Evolutionary conservation across 1,284 basidiomycete species (phyloP), one percentile per base, ranked within the genome.

Genomic region (Peniophora sp.): DNA sequence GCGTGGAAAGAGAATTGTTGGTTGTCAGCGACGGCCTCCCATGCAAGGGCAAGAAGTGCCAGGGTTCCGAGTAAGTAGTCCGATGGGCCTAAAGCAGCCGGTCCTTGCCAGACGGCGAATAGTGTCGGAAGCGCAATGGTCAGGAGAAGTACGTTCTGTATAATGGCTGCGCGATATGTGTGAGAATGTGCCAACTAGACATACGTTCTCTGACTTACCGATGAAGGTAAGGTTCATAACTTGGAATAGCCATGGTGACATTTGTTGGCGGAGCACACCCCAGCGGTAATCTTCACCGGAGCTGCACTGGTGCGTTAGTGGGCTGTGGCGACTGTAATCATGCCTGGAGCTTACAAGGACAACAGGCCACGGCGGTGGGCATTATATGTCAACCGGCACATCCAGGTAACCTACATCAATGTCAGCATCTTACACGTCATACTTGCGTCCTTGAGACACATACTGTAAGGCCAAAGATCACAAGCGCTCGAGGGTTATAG

Each of bases 201-300:
- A 35, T 19, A 48, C 19, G 35, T 3, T 34, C 3, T 6, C 44
- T 20, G 12, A 58, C 70, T 25, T 58, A 80, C 83, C 77, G 52
- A 97, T 87, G 68, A 95, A 96, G 22, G 78, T 74, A 32, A 97
- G 64, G 66, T 95, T 94, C 51, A 86, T 63, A 34, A 96, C 56
- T 56, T 91, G 84, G 75, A 94, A 97, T 16, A 87, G 63, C 72
- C 77, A 80, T 2, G 71, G 56, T 2, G 85, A 82, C 20, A 97
- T 64, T 50, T 83, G 74, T 48, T 72, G 65, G 36, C 92, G 81
- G 12, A 97, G 73, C 47, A 92, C 69, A 2, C 75, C 80, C 89
- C 94, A 97, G 27, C 95, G 86, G 63, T 98, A 97, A 67, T 97
- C 95, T 65, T 94, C 92, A 34, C 92, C 90, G 2, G 72, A 68